These are phyloP conservation scores for Nitzschia sp. DNA, from an alignment of 108 stramenopile species.

Conservation along the genomic window DNA sequence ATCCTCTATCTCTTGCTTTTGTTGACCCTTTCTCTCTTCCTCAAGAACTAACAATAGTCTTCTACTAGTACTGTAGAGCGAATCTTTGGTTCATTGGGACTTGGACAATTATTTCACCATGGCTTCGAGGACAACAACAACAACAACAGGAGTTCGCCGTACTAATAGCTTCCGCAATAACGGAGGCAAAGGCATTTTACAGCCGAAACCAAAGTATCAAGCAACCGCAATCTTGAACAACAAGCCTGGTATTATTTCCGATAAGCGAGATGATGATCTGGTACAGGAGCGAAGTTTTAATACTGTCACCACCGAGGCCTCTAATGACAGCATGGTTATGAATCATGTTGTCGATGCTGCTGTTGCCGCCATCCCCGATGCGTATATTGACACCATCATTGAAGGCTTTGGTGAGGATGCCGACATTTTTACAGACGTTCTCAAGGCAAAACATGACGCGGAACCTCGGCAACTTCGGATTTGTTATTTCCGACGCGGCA, in stretches of 20 bases:
- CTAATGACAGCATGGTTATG: neutral
- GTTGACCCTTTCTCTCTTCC: no score
- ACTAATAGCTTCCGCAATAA: no score
- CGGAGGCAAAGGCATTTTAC: constrained; percentile 14
- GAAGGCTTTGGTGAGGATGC: constrained; percentile 3
- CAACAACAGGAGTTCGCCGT: neutral
- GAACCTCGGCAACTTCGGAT: constrained; percentile 53
- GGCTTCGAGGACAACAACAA: no score
- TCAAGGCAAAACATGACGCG: constrained; percentile 24
- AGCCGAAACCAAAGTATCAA: constrained; percentile 15
- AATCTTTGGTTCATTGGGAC: no score
- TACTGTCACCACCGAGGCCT: neutral
- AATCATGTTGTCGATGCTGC: no score
- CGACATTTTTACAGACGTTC: constrained; percentile 33
- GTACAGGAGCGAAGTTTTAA: neutral
- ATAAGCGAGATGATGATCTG: neutral
- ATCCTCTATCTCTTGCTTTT: no score
- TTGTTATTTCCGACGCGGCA: constrained; percentile 63
- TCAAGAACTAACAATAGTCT: no score
- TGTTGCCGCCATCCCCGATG: constrained; percentile 19
- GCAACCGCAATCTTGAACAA: neutral
- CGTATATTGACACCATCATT: constrained; percentile 21
- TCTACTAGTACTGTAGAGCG: no score
- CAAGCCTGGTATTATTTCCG: no score
- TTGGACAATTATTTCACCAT: no score